A percentile compares a stretch with the other conserved stretches of the same genome.
phyloP scores from a whole-genome alignment of 2,329 filamentous ascomycete genomes.

The Neofusicoccum parvum region DNA sequence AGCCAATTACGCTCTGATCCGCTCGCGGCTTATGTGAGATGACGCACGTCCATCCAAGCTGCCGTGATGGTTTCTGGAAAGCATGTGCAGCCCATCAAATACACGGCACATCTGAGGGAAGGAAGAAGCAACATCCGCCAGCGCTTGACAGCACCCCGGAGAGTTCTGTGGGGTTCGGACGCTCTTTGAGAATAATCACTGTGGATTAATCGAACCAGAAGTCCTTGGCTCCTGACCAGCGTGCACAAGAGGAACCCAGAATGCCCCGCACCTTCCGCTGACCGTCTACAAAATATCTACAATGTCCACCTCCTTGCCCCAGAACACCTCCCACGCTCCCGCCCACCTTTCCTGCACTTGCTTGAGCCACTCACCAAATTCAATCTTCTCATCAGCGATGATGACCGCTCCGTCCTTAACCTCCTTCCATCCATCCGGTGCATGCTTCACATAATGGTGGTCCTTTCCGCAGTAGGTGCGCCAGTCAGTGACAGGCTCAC shows the following conservation, averaged over 20 bases:
- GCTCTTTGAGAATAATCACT: too few species aligned
- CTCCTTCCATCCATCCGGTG: conserved; percentile 25
- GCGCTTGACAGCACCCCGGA: too few species aligned
- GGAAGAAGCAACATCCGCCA: too few species aligned
- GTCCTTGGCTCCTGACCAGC: too few species aligned
- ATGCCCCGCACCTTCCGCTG: too few species aligned
- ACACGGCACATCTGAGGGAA: too few species aligned
- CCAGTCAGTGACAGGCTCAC: conserved; percentile 1
- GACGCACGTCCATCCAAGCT: neutral
- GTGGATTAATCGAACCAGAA: too few species aligned
- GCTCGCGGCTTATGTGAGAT: neutral
- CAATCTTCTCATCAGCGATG: conserved; percentile 16
- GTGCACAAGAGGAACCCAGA: too few species aligned
- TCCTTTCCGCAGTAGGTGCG: conserved; percentile 22
- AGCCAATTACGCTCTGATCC: neutral
- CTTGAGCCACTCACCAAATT: conserved; percentile 26
- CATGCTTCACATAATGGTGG: conserved; percentile 26
- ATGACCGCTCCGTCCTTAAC: conserved; percentile 25
- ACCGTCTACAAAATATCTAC: neutral
- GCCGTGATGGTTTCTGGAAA: too few species aligned
- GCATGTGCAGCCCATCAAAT: too few species aligned
- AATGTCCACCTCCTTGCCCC: conserved; percentile 22
- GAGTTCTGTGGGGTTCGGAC: too few species aligned
- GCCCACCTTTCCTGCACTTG: conserved; percentile 27
- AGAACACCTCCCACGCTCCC: conserved; percentile 28